Percentiles rank a stretch among this genome's conserved stretches.
Evolutionary conservation across 2,329 filamentous ascomycete genomes (phyloP).

Genomic region (Aureobasidium mangrovei): DNA sequence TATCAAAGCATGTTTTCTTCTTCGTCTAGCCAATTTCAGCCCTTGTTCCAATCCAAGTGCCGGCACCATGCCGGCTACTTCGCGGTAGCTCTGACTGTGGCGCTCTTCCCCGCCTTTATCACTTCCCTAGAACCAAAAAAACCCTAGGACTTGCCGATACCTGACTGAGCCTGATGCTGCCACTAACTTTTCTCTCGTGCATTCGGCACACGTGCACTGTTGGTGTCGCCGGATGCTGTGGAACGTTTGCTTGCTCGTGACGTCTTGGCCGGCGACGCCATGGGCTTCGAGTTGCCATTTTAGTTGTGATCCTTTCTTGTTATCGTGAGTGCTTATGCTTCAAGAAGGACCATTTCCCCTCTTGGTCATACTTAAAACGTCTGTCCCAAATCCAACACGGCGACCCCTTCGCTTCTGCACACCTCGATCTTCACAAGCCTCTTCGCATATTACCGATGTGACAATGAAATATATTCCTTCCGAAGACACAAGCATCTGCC

Average conservation of each 20-base stretch:
- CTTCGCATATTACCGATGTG: conserved; percentile 7
- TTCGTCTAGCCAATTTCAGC: neutral
- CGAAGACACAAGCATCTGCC: neutral
- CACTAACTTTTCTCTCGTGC: neutral
- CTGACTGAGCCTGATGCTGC: conserved; percentile 1
- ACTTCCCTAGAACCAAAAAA: neutral
- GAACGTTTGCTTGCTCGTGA: conserved; percentile 1
- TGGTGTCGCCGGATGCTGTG: neutral
- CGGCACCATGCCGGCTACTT: neutral
- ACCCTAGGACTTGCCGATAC: conserved; percentile 7
- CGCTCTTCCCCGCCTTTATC: conserved; percentile 3
- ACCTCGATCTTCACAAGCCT: neutral
- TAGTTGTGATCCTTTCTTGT: neutral
- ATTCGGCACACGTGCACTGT: neutral
- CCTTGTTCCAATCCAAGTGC: neutral
- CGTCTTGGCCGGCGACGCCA: conserved; percentile 2
- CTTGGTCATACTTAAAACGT: conserved; percentile 5
- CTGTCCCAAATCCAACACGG: conserved; percentile 7
- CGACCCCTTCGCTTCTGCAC: conserved; percentile 10
- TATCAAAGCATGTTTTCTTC: conserved; percentile 12
- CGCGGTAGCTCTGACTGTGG: conserved; percentile 13
- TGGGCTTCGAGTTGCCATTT: conserved; percentile 7
- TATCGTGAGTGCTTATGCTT: neutral
- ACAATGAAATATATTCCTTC: conserved; percentile 6
- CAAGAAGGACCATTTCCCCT: conserved; percentile 3